Conservation (phyloP, 306 rosid genomes). For the Malus orientalis region DNA sequence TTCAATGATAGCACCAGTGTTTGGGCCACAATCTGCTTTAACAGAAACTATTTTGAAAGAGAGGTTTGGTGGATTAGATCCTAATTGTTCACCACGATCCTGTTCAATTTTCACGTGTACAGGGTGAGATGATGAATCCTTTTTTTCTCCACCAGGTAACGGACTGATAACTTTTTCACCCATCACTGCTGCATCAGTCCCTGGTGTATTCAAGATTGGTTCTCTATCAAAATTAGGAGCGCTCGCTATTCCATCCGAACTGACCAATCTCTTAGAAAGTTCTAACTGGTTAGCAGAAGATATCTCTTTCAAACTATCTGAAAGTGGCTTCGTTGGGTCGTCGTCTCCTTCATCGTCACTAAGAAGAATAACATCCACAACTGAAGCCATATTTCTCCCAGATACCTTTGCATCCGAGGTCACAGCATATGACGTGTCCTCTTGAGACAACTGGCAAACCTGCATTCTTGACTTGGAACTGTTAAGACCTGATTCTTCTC, state of each 20-base stretch:
- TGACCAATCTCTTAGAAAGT: constrained; percentile 26
- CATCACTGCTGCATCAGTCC: constrained; percentile 38
- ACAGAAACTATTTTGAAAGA: constrained; percentile 25
- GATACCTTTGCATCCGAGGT: constrained; percentile 26
- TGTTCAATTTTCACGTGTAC: constrained; percentile 35
- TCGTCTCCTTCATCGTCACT: constrained; percentile 79
- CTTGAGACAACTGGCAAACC: constrained; percentile 44
- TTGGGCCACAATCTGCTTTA: constrained; percentile 28
- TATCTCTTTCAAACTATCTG: constrained; percentile 33
- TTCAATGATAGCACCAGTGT: constrained; percentile 13
- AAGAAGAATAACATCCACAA: constrained; percentile 51
- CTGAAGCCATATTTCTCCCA: constrained; percentile 36
- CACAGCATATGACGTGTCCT: constrained; percentile 37
- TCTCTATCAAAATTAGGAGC: constrained; percentile 29
- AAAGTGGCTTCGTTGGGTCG: constrained; percentile 28
- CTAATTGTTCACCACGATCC: constrained; percentile 27
- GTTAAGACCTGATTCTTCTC: constrained; percentile 35
- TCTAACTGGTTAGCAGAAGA: constrained; percentile 17
- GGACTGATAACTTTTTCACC: constrained; percentile 30
- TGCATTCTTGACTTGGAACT: constrained; percentile 23
- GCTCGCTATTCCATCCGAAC: constrained; percentile 35
- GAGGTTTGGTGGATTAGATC: constrained; percentile 29
- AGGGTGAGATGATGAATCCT: constrained; percentile 24
- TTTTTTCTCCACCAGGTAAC: constrained; percentile 25
- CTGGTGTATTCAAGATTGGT: constrained; percentile 29